Evolutionary conservation across 2,329 filamentous ascomycete genomes (phyloP).

Genomic region (Penicillium fuscoglaucum): DNA sequence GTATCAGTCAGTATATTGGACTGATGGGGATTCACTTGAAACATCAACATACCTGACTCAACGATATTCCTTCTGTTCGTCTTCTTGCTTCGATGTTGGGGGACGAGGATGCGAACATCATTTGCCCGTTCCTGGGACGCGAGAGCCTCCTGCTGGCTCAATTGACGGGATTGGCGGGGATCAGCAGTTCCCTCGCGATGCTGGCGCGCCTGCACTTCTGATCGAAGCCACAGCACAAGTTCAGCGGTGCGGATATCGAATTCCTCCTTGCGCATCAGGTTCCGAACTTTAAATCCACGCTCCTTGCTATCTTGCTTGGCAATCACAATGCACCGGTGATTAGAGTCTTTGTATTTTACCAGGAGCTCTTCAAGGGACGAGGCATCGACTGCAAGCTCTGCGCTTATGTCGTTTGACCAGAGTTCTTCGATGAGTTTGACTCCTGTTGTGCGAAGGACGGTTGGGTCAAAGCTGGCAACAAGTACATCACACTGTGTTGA

Average conservation of each 20-base stretch:
- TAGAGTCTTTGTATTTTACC: constrained; percentile 67
- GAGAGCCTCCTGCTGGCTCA: constrained; percentile 43
- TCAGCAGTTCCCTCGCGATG: constrained; percentile 54
- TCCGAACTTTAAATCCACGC: constrained; percentile 71
- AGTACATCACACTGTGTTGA: constrained; percentile 73
- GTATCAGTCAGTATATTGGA: constrained; percentile 16
- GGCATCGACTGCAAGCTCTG: constrained; percentile 80
- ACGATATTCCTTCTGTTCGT: constrained; percentile 84
- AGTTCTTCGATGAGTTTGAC: constrained; percentile 75
- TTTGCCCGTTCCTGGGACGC: constrained; percentile 54
- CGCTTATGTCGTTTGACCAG: constrained; percentile 81
- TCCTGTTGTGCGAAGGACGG: constrained; percentile 71
- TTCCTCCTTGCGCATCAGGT: constrained; percentile 75
- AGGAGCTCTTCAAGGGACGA: constrained; percentile 74
- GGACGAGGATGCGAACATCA: constrained; percentile 80
- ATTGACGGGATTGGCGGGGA: constrained; percentile 45
- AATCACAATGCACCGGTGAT: constrained; percentile 85
- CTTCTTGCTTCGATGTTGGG: constrained; percentile 85
- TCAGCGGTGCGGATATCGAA: constrained; percentile 72
- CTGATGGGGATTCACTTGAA: background rate
- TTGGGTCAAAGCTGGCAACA: constrained; percentile 80
- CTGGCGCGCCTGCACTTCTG: constrained; percentile 78
- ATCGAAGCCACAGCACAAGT: constrained; percentile 75
- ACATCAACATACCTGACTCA: constrained; percentile 68
- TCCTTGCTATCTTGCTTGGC: constrained; percentile 68